phyloP scores from a whole-genome alignment of 2,329 filamentous ascomycete species.

The Xenoacremonium recifei region DNA sequence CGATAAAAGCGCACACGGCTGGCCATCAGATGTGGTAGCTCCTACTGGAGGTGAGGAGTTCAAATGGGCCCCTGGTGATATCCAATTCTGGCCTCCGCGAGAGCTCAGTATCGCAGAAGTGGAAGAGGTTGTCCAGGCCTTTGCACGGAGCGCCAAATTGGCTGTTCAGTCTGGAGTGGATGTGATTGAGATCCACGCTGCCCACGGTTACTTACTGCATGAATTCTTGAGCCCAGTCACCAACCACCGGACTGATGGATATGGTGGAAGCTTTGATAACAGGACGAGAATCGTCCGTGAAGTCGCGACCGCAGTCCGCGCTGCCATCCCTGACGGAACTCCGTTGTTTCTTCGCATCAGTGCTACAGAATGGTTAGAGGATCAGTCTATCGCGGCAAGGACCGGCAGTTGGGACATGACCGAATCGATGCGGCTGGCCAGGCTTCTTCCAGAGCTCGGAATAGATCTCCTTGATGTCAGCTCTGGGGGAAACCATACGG shows the following conservation, averaged over 20 bases:
- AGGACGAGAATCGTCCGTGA: constrained; percentile 67
- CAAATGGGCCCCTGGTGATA: constrained; percentile 58
- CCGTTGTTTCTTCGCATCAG: constrained; percentile 72
- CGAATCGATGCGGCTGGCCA: constrained; percentile 62
- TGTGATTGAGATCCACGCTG: constrained; percentile 70
- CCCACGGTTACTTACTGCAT: constrained; percentile 75
- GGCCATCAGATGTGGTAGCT: constrained; percentile 50
- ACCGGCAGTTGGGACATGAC: constrained; percentile 65
- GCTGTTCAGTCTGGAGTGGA: constrained; percentile 66
- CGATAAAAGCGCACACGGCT: constrained; percentile 46
- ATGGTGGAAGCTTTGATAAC: constrained; percentile 72
- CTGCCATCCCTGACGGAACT: constrained; percentile 62
- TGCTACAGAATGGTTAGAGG: constrained; percentile 76
- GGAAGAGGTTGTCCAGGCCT: constrained; percentile 59
- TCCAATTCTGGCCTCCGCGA: constrained; percentile 57
- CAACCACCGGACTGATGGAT: constrained; percentile 68
- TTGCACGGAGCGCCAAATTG: constrained; percentile 50
- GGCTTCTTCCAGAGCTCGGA: constrained; percentile 61
- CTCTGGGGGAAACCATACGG: constrained; percentile 61
- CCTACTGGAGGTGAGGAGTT: too few relatives aligned
- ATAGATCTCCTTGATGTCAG: constrained; percentile 76
- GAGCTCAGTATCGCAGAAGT: constrained; percentile 68
- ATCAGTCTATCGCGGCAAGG: constrained; percentile 52
- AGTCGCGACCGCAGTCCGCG: constrained; percentile 60
- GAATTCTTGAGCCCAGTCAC: constrained; percentile 66